Evolutionary conservation across 1,139 yeast genomes (phyloP).

Genomic region (Zygoascus hellenicus): DNA sequence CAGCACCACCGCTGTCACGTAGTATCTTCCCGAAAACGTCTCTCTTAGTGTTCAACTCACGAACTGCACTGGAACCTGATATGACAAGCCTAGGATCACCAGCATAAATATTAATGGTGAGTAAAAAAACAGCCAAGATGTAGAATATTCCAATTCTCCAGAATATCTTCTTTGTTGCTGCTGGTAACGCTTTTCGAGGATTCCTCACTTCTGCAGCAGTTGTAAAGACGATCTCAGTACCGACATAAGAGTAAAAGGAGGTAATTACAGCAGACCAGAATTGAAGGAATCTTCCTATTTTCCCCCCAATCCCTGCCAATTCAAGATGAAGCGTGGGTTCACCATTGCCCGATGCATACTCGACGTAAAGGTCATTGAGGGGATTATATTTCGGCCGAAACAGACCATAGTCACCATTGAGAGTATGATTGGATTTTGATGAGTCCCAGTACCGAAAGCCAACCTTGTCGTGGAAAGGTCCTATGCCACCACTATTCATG

Average conservation of each 20-base stretch:
- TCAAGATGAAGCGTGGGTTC: neutral
- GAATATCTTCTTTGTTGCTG: conserved; percentile 70
- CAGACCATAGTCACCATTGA: conserved; percentile 56
- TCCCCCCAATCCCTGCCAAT: conserved; percentile 55
- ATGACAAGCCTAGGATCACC: conserved; percentile 59
- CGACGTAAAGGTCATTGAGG: neutral
- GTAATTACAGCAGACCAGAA: conserved; percentile 57
- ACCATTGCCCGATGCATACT: neutral
- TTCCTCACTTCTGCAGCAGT: conserved; percentile 85
- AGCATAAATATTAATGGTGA: conserved; percentile 64
- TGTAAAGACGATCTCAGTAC: conserved; percentile 76
- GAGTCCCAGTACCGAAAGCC: conserved; percentile 68
- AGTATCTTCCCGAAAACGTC: neutral
- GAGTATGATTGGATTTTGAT: conserved; percentile 44
- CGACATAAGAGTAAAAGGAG: conserved; percentile 70
- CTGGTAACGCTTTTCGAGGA: conserved; percentile 72
- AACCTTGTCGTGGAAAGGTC: conserved; percentile 34
- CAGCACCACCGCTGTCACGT: too few species aligned
- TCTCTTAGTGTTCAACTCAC: neutral
- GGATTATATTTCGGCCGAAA: conserved; percentile 44
- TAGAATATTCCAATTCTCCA: conserved; percentile 68
- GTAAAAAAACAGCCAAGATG: conserved; percentile 61
- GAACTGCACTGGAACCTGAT: neutral
- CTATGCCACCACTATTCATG: conserved; percentile 49
- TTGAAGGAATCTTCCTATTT: conserved; percentile 58